phyloP scores from a whole-genome alignment of 805 yeast species.

The Saccharomycopsis fibuligera region DNA sequence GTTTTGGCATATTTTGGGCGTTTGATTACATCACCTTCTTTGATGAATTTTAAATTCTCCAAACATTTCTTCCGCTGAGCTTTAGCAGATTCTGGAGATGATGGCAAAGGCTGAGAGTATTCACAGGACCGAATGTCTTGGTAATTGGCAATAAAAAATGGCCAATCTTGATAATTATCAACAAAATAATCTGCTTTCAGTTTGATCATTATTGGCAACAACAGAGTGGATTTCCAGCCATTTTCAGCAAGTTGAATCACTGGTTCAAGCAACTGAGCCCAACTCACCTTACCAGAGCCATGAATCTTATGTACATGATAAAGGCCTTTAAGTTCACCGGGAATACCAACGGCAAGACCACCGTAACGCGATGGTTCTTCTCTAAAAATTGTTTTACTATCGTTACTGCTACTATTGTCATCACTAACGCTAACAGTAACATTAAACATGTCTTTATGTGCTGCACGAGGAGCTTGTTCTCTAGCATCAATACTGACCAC shows the following conservation, averaged over 20 bases:
- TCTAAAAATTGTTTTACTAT: slow-evolving; percentile 20
- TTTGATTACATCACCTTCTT: slow-evolving; percentile 50
- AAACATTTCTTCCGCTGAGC: slow-evolving; percentile 21
- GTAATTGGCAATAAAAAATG: slow-evolving; percentile 38
- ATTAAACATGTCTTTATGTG: slow-evolving; percentile 61
- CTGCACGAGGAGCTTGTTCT: slow-evolving; percentile 71
- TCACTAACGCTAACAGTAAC: slow-evolving; percentile 17
- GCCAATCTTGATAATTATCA: slow-evolving; percentile 44
- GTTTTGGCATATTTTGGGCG: slow-evolving; percentile 65
- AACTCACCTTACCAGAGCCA: slow-evolving; percentile 64
- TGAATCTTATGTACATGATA: slow-evolving; percentile 51
- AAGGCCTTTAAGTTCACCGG: slow-evolving; percentile 89
- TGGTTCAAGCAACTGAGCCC: slow-evolving; percentile 73
- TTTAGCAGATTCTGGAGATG: neutral
- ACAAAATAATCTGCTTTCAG: slow-evolving; percentile 33
- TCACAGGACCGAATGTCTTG: slow-evolving; percentile 23
- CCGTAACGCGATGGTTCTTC: slow-evolving; percentile 58
- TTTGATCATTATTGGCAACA: slow-evolving; percentile 35
- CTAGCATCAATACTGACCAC: slow-evolving; percentile 74
- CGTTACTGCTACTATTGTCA: neutral
- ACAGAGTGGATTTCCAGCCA: slow-evolving; percentile 55
- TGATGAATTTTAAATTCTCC: slow-evolving; percentile 30
- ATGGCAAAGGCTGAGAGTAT: neutral
- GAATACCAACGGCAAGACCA: slow-evolving; percentile 83
- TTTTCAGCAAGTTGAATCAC: slow-evolving; percentile 56